Evolutionary conservation across 2,329 filamentous ascomycete species (phyloP).

Genomic region (Bipolaris bicolor): DNA sequence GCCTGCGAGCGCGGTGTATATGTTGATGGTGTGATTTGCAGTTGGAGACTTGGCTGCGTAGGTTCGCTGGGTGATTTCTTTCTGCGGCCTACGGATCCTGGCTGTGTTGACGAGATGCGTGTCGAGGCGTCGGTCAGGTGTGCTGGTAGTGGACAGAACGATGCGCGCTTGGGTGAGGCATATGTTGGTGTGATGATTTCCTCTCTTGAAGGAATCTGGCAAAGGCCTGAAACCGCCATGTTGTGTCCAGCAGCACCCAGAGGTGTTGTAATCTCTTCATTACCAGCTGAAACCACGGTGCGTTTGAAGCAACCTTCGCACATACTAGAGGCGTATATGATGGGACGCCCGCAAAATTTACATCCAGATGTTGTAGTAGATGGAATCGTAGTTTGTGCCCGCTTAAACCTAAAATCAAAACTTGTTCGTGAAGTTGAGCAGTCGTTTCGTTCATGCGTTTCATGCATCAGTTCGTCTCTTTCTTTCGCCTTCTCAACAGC

Average conservation of each 20-base stretch:
- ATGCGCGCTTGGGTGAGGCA: conserved; percentile 26
- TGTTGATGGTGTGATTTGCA: conserved; percentile 34
- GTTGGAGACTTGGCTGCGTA: conserved; percentile 37
- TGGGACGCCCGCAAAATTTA: conserved; percentile 38
- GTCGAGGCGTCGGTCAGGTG: conserved; percentile 36
- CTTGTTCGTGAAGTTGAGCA: conserved; percentile 23
- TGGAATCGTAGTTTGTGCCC: conserved; percentile 10
- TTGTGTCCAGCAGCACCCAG: conserved; percentile 32
- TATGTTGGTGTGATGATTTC: conserved; percentile 20
- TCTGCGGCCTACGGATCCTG: conserved; percentile 28
- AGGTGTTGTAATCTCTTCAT: conserved; percentile 37
- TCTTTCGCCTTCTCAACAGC: conserved; percentile 41
- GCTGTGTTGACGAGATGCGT: conserved; percentile 39
- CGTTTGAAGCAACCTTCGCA: conserved; percentile 42
- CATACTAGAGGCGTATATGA: conserved; percentile 35
- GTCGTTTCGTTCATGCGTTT: conserved; percentile 3
- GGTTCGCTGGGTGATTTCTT: conserved; percentile 41
- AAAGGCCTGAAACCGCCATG: conserved; percentile 29
- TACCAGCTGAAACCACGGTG: conserved; percentile 26
- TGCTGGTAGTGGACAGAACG: conserved; percentile 25
- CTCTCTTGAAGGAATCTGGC: conserved; percentile 24
- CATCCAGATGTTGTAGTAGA: conserved; percentile 37
- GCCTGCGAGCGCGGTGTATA: conserved; percentile 11
- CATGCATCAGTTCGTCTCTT: conserved; percentile 30
- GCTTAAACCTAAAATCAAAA: conserved; percentile 37